Evolutionary conservation across 179 eudicot genomes (phyloP), one percentile per base, ranked within the genome.

Genomic region (Camellia oleifera): DNA sequence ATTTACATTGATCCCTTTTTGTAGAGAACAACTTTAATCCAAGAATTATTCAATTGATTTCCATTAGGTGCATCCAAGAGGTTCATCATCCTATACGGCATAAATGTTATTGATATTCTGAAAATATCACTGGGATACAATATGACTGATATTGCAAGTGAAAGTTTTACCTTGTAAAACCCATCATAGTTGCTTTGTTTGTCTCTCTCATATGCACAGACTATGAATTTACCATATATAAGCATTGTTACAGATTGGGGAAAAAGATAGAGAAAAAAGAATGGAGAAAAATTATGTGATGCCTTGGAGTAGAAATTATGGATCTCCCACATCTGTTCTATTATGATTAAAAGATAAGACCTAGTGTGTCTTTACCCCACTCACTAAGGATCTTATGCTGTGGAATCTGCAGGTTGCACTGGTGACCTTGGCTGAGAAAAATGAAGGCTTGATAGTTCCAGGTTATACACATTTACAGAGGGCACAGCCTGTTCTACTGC

Each of bases 391-490:
- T 82, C 46, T 76, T 69, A 48, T 79, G 18, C 23, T 67, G 32
- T 77, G 62, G 79, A 53, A 83, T 72, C 23, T 84, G 82, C 88
- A 97, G 99, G 91, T 87, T 83, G 78, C 95, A 60, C 77, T 97
- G 80, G 85, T 97, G 72, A 88, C 63, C 58, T 83, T 97, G 91
- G 99, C 98, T 66, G 75, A 83, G 87, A 89, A 88, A 83, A 94
- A 94, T 77, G 92, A 89, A 69, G 97, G 94, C 45, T 83, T 93
- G 83, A 97, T 94, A 69, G 97, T 97, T 85, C 99, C 99, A 42
- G 99, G 99, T 58, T 97, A 94, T 84, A 94, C 98, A 6, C 99
- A 97, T 89, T 78, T 97, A 86, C 99, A 93, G 80, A 93, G 98
- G 88, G 99, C 99, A 54, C 97, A 97, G 18, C 99, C 99, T 84